Base-by-base conservation (phyloP, 1,139 yeast species). In the Pneumocystis canis region DNA sequence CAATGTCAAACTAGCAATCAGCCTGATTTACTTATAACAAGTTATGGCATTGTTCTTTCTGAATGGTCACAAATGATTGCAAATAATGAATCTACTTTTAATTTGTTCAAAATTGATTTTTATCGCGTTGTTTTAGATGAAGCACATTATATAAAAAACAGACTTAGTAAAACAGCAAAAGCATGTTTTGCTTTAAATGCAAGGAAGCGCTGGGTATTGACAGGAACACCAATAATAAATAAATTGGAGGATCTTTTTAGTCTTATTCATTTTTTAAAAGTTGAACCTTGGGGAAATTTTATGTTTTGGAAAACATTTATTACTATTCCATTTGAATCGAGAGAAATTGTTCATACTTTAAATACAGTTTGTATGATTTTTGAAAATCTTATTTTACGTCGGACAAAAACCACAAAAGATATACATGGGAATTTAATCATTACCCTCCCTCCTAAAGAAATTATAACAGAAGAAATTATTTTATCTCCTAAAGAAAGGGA, bases 181-280 rank as follows among this genome's bases (percentile, higher is more conserved):
- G 87, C 97, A 0, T 80, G 90, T 11, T 83, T 82, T 60, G 85
- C 82, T 54, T 71, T 92, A 30, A 71, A 76, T 16, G 83, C 88
- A 70, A 78, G 79, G 58, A 78, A 95, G 61, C 83, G 82, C 67
- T 92, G 98, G 98, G 80, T 86, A 1, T 76, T 92, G 59, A 89
- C 97, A 0, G 98, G 98, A 16, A 92, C 98, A 0, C 97, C 98
- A 0, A 88, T 92, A 60, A 87, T 90, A 61, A 92, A 92, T 73
- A 76, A 90, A 66, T 77, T 92, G 7, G 96, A 92, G 71, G 98
- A 92, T 73, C 75, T 92, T 61, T 92, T 81, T 71, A 84, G 96
- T 2, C 74, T 89, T 61, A 82, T 89, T 20, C 84, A 84, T 69
- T 92, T 85, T 69, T 75, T 92, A 59, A 80, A 83, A 59, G 75